Base-by-base conservation (phyloP, 2,329 filamentous ascomycete species). In the Alternaria sp. region DNA sequence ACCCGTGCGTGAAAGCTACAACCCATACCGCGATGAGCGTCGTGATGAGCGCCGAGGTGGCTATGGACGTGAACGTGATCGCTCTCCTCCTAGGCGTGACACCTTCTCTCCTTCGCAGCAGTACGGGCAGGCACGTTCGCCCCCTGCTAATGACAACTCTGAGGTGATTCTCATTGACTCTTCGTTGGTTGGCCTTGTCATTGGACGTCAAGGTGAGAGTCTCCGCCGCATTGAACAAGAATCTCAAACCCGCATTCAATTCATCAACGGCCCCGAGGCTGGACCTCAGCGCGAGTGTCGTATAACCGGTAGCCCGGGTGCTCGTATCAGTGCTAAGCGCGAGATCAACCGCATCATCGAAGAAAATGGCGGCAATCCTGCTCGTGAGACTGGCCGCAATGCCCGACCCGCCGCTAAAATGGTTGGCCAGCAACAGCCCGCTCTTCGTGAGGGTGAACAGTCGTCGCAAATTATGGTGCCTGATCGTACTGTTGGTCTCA, bases 391-490 rank as follows among this genome's bases (percentile, higher is more conserved):
- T 65, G 77, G 76, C 44, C 76, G 73, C 59, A 77, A 76, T 64
- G 75, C 75, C 49, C 74, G 73, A 67, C 64, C 85, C 83, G 55
- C 79, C 82, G 57, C 80, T 32, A 83, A 81, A 43, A 75, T 80
- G 32, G 63, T 71, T 57, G 67, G 70, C 19, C 64, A 72, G 46
- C 74, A 78, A 50, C 73, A 76, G 59, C 76, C 85, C 55, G 85
- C 87, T 46, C 83, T 92, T 62, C 88, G 90, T 65, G 92, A 95
- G 63, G 92, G 91, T 63, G 93, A 97, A 79, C 91, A 95, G 71
- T 92, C 90, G 75, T 89, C 93, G 77, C 93, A 97, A 80, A 96
- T 97, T 73, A 96, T 97, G 92, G 93, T 97, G 17, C 93, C 93
- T 50, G 93, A 97, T 81, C 90, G 93, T 73, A 97, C 93, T 9